Conservation (phyloP, 305 asterid species). For the Withania somnifera region DNA sequence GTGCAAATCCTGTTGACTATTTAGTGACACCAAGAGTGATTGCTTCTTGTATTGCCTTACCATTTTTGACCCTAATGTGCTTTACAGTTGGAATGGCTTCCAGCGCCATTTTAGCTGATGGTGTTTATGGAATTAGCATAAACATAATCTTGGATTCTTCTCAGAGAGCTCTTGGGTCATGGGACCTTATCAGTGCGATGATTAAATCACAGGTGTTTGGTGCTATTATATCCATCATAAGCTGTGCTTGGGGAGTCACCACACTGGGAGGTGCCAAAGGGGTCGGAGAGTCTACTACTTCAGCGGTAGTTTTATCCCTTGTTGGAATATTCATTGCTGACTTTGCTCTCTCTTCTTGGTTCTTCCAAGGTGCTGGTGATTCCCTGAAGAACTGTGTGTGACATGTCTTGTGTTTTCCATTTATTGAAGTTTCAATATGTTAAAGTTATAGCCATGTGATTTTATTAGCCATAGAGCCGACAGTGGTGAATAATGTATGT, state of each 20-base stretch:
- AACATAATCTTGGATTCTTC: conserved; percentile 87
- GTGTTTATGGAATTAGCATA: conserved; percentile 71
- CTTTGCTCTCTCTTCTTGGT: conserved; percentile 71
- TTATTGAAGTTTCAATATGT: neutral
- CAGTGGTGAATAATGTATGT: neutral
- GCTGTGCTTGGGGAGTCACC: conserved; percentile 98
- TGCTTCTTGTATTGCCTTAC: conserved; percentile 66
- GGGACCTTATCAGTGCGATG: conserved; percentile 93
- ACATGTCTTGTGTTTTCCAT: neutral
- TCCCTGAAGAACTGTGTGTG: conserved; percentile 61
- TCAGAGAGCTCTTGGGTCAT: conserved; percentile 56
- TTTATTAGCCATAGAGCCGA: neutral
- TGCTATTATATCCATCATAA: conserved; percentile 68
- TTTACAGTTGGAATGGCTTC: conserved; percentile 85
- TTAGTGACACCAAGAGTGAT: conserved; percentile 81
- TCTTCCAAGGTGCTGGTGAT: conserved; percentile 96
- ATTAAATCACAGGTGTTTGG: conserved; percentile 78
- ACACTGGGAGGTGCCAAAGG: conserved; percentile 98
- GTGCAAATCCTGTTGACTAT: conserved; percentile 79
- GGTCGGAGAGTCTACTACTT: conserved; percentile 90
- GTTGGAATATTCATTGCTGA: conserved; percentile 87
- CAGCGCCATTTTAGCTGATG: conserved; percentile 64
- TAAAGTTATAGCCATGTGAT: neutral
- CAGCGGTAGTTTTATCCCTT: conserved; percentile 88
- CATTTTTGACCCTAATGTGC: conserved; percentile 71